Evolutionary conservation across 2,329 filamentous ascomycete genomes (phyloP), one percentile per base, ranked within the genome.

Genomic region (Cladophialophora chaetospira): DNA sequence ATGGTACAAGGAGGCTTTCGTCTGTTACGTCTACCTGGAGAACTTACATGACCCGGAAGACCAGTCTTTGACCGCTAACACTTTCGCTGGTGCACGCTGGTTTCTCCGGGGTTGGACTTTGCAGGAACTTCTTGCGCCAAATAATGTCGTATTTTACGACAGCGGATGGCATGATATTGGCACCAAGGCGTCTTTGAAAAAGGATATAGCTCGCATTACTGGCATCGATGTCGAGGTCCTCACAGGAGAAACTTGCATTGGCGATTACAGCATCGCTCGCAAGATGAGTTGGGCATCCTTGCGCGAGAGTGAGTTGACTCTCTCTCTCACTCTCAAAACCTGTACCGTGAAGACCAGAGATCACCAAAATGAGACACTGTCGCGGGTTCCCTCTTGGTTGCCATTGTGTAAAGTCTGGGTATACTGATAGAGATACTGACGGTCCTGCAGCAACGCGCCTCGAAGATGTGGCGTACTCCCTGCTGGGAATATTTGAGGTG

Each of bases 391-490:
- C n/a, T n/a, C n/a, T n/a, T n/a, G n/a, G n/a, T n/a, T n/a, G n/a
- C n/a, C n/a, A n/a, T n/a, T n/a, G n/a, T n/a, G n/a, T n/a, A n/a
- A n/a, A n/a, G n/a, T n/a, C n/a, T n/a, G n/a, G n/a, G n/a, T n/a
- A n/a, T n/a, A n/a, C n/a, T n/a, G n/a, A n/a, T n/a, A n/a, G n/a
- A n/a, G n/a, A n/a, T n/a, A n/a, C n/a, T n/a, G n/a, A n/a, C n/a
- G n/a, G n/a, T n/a, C n/a, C n/a, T n/a, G n/a, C n/a, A n/a, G 68
- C 68, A 5, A 63, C 66, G 1, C 49, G 63, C 29, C 13, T 61
- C 2, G 67, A 69, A 36, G 68, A 70, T 47, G 47, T 51, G 1
- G 68, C 70, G 3, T 72, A 71, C 55, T 63, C 64, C 45, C 59
- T 71, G 10, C 31, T 71, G 11, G 69, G 69, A 1, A 13, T 70